Evolutionary conservation across 2,329 filamentous ascomycete genomes (phyloP).

Genomic region (Venturia pyrina): DNA sequence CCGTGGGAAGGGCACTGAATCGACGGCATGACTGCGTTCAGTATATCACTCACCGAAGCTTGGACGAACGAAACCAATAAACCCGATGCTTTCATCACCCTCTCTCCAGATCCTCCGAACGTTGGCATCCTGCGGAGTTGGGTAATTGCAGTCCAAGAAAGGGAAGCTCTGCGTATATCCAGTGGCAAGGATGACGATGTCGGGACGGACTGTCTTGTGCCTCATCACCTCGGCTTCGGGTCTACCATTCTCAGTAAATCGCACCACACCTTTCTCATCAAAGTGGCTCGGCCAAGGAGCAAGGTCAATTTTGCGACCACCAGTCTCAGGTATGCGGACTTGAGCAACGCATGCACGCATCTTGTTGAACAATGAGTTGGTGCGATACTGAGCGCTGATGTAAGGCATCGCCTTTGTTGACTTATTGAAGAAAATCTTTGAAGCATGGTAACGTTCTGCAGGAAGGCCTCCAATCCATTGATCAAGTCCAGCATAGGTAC

Average conservation of each 20-base stretch:
- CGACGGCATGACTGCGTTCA: no score
- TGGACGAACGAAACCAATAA: conserved; percentile 39
- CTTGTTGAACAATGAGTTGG: conserved; percentile 24
- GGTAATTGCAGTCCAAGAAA: conserved; percentile 32
- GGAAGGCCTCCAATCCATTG: conserved; percentile 40
- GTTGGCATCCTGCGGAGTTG: conserved; percentile 37
- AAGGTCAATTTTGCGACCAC: conserved; percentile 34
- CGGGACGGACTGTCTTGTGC: conserved; percentile 26
- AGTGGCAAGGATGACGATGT: conserved; percentile 38
- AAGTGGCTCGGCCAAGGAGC: conserved; percentile 35
- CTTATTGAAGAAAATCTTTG: conserved; percentile 25
- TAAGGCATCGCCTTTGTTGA: conserved; percentile 35
- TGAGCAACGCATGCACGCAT: conserved; percentile 31
- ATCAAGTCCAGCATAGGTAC: conserved; percentile 36
- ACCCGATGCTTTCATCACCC: conserved; percentile 31
- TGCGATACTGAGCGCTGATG: conserved; percentile 29
- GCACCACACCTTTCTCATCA: conserved; percentile 27
- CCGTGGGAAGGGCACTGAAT: no score
- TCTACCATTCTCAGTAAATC: conserved; percentile 25
- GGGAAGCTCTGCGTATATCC: conserved; percentile 35
- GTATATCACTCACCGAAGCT: conserved; percentile 1
- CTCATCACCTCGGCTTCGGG: conserved; percentile 22
- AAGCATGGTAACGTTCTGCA: conserved; percentile 6
- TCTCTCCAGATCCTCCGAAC: conserved; percentile 44
- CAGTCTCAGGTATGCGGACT: conserved; percentile 29